These are phyloP conservation scores for Rhodomyrtus tomentosa DNA, from an alignment of 345 rosid species.

Conservation along the genomic window DNA sequence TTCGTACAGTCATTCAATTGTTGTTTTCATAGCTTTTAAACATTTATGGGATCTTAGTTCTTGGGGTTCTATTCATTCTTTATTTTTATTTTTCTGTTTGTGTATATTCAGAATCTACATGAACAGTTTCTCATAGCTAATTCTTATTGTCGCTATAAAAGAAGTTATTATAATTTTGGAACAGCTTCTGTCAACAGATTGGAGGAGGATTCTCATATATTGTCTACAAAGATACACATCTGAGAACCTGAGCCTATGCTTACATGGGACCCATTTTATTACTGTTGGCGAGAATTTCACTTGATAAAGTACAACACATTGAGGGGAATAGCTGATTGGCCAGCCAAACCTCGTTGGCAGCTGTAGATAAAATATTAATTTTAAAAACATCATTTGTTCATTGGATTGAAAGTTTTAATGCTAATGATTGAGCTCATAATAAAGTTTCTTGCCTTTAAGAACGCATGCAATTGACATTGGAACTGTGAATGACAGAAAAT, in stretches of 20 bases:
- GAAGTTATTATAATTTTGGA: not conserved
- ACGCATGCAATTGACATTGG: not conserved
- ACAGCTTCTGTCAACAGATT: not conserved
- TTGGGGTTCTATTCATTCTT: not conserved
- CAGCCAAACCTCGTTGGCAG: not conserved
- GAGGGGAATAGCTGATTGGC: not conserved
- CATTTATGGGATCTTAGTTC: not conserved
- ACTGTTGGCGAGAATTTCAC: not conserved
- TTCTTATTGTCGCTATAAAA: not conserved
- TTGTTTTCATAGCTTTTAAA: not conserved
- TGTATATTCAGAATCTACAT: not conserved
- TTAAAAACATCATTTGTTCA: not conserved
- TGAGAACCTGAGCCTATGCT: not conserved
- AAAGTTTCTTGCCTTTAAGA: not conserved
- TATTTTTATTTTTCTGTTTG: not conserved
- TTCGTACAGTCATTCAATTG: not conserved
- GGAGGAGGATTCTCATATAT: not conserved
- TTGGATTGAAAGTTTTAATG: not conserved
- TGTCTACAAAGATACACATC: not conserved
- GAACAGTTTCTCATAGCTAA: not conserved
- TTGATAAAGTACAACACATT: not conserved
- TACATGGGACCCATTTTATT: not conserved
- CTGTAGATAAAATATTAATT: not conserved
- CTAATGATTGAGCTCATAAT: not conserved
- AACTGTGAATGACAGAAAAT: constrained; percentile 45